Evolutionary conservation across 106 monocot species (phyloP), one percentile per base, ranked within the genome.

Genomic region (Apostasia shenzhenica): DNA sequence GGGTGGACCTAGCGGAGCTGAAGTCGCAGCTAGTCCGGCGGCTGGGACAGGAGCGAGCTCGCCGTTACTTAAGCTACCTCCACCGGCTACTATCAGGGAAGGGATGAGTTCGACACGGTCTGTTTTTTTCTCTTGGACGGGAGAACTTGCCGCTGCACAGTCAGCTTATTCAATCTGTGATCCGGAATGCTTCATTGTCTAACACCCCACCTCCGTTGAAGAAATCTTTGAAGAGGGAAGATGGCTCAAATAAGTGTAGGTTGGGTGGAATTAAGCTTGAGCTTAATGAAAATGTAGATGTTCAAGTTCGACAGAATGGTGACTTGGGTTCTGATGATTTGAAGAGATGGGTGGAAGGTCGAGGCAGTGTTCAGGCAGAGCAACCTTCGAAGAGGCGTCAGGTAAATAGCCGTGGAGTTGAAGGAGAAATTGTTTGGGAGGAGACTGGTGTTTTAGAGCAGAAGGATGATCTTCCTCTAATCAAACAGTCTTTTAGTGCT

Each of bases 121-220:
- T 86, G 81, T 54, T 14, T 42, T 69, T 72, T 7, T 76, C 76
- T 0, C 78, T 86, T 52, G 86, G 86, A 0, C 76, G 37, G 0
- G 86, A 86, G 69, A 86, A 86, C 41, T 48, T 86, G 41, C 56
- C 73, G 14, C 48, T 86, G 42, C 86, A 86, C 76, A 86, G 82
- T 50, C 81, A 82, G 60, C 75, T 89, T n/a, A 80, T 89, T 9
- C 74, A 68, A 2, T 68, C 85, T 1, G 68, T 89, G 41, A 49
- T 85, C 14, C 80, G 66, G 80, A 89, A 89, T 82, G 89, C 85
- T 1, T 75, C 41, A 48, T 57, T 60, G 49, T 64, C 81, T 0
- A 89, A 85, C 69, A 46, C 54, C 37, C 78, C 82, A 8, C 78
- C 83, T 0, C 75, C 80, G 13, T 42, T 13, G 37, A 75, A 63